phyloP scores from a whole-genome alignment of 129 eudicot species.

The Chrysanthemum seticuspe region DNA sequence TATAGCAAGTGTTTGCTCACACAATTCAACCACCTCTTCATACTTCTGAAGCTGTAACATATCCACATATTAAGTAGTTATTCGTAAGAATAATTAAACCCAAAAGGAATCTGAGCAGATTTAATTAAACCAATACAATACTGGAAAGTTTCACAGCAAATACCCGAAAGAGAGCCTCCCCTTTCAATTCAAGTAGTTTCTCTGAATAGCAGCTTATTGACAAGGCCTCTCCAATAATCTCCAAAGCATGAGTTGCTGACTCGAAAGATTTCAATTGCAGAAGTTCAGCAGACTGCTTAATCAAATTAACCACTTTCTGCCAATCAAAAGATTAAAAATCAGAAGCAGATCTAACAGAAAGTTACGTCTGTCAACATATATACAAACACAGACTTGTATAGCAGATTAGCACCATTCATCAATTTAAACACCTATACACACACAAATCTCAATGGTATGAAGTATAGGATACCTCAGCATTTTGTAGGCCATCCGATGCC shows the following conservation, averaged over 20 bases:
- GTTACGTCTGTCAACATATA: neutral
- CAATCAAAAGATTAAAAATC: constrained; percentile 28
- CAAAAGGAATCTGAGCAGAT: no score
- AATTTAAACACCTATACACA: neutral
- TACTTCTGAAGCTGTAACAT: constrained; percentile 60
- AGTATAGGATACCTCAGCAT: no score
- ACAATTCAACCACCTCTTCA: constrained; percentile 54
- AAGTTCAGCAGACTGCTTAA: constrained; percentile 47
- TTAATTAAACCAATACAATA: neutral
- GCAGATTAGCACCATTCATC: neutral
- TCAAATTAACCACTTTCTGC: constrained; percentile 60
- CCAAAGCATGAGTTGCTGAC: constrained; percentile 60
- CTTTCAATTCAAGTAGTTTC: constrained; percentile 74
- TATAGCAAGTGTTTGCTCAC: constrained; percentile 65
- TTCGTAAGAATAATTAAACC: no score
- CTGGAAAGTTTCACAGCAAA: constrained; percentile 21
- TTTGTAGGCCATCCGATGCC: no score
- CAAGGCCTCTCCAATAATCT: constrained; percentile 49
- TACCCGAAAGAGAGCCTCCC: constrained; percentile 73
- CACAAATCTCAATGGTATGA: no score
- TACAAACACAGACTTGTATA: neutral
- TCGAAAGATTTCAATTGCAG: constrained; percentile 54
- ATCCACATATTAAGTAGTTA: constrained; percentile 9
- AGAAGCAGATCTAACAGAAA: constrained; percentile 9
- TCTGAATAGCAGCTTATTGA: constrained; percentile 71